These are phyloP conservation scores for Didymosphaeria variabile DNA, from an alignment of 2,329 filamentous ascomycete species.

Conservation along the genomic window DNA sequence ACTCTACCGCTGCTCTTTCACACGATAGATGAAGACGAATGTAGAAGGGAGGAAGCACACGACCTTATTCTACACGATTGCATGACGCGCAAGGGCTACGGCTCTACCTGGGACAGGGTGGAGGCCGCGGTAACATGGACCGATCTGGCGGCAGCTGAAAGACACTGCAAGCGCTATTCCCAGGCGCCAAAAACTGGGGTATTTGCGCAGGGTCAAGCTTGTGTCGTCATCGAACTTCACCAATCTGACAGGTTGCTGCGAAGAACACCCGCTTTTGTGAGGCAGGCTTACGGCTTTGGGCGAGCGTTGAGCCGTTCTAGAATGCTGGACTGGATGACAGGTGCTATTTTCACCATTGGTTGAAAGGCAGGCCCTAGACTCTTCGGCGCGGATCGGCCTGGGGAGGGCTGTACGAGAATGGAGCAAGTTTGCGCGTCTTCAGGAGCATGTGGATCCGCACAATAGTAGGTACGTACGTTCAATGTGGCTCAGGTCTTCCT, in stretches of 20 bases:
- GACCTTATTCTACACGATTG: background rate
- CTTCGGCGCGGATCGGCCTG: constrained; percentile 1
- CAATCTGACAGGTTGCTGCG: background rate
- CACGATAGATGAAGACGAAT: background rate
- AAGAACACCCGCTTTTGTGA: constrained; percentile 8
- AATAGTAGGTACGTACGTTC: background rate
- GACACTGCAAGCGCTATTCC: constrained; percentile 6
- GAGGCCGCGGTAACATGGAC: constrained; percentile 1
- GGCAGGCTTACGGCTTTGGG: background rate
- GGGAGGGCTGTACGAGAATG: background rate
- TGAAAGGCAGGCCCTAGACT: background rate
- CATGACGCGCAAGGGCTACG: constrained; percentile 9
- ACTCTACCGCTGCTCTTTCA: background rate
- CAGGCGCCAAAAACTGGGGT: constrained; percentile 7
- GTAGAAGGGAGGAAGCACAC: background rate
- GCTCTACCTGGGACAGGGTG: constrained; percentile 1
- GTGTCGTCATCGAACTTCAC: background rate
- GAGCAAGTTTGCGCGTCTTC: constrained; percentile 4
- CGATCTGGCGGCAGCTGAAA: constrained; percentile 5
- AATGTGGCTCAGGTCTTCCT: background rate
- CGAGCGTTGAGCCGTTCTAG: background rate
- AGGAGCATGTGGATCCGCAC: constrained; percentile 2
- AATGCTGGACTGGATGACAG: background rate
- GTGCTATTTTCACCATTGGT: background rate
- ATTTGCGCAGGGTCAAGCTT: constrained; percentile 3